These are phyloP conservation scores for Pichia sp. DNA, from an alignment of 1,139 yeast species.

Conservation along the genomic window DNA sequence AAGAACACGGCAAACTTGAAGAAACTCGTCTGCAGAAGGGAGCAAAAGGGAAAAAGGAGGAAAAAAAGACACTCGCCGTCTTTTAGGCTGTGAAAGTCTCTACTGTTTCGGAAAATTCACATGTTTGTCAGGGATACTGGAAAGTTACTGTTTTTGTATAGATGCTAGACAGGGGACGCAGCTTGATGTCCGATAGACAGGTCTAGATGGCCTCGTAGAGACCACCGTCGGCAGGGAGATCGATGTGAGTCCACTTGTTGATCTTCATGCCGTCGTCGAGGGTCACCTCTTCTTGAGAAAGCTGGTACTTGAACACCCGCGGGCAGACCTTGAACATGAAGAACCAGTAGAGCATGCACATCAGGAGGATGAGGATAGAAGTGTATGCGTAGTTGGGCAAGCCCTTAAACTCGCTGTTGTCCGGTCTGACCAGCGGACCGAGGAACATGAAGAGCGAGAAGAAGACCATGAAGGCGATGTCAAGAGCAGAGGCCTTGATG, in stretches of 20 bases:
- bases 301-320: slow-evolving; percentile 36
- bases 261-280: slow-evolving; percentile 48
- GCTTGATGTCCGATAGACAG: background rate
- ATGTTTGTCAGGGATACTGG: no score
- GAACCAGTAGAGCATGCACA: slow-evolving; percentile 47
- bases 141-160: no score
- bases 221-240: background rate
- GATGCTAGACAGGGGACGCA: no score
- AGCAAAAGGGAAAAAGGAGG: background rate
- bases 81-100: background rate
- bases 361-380: slow-evolving; percentile 26
- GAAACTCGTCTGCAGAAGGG: background rate
- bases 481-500: slow-evolving; percentile 40
- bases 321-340: slow-evolving; percentile 44
- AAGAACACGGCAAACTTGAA: background rate
- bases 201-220: slow-evolving; percentile 4
- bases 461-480: slow-evolving; percentile 38
- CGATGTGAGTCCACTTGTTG: slow-evolving; percentile 38
- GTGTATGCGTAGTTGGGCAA: slow-evolving; percentile 35
- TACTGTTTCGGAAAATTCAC: no score
- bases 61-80: background rate
- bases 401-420: slow-evolving; percentile 34
- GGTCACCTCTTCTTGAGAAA: slow-evolving; percentile 36
- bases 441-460: slow-evolving; percentile 41
- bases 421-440: slow-evolving; percentile 42